Evolutionary conservation across 1,284 basidiomycete genomes (phyloP), one percentile per base, ranked within the genome.

Genomic region (Austroboletus rostrupii): DNA sequence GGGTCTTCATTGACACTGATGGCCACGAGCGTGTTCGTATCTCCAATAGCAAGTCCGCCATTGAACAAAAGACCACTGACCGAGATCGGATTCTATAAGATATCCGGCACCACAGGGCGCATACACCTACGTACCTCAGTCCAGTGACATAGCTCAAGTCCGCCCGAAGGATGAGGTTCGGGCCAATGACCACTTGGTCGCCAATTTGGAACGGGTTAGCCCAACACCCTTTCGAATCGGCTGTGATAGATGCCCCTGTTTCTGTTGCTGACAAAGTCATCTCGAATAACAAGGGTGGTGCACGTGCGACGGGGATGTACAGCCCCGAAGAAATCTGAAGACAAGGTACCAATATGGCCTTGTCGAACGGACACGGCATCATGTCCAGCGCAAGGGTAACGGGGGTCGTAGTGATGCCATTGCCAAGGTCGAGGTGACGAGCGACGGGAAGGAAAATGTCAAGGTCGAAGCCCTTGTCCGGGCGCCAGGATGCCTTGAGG

Each of bases 1-100:
- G 46, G 53, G 23, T 54, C 52, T 43, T 54, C 52, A 37, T 48
- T 29, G 11, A 53, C 37, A 7, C 53, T 53, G 11, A 53, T 39
- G 7, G 21, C 11, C 12, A 43, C 53, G 8, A 16, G 19, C 5
- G 42, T 43, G 3, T 12, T 23, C 7, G 35, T 45, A 16, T 19
- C 21, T 6, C 52, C 51, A 19, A 53, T 14, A 20, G 42, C 21
- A 12, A 53, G 36, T 21, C 50, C 45, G 28, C 52, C 52, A 28
- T 28, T 32, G 32, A 53, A 53, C 3, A 53, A 12, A 20, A n/a
- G 13, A 17, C 50, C 52, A 17, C 52, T 53, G 29, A 35, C 23
- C 37, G 3, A 1, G 17, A 46, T 12, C 6, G 19, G 33, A 50
- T 48, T 26, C 8, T 5, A 16, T 53, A 14, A 43, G 35, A 9